Conservation (phyloP, 2,329 filamentous ascomycete species). For the Aschersonia sp. region DNA sequence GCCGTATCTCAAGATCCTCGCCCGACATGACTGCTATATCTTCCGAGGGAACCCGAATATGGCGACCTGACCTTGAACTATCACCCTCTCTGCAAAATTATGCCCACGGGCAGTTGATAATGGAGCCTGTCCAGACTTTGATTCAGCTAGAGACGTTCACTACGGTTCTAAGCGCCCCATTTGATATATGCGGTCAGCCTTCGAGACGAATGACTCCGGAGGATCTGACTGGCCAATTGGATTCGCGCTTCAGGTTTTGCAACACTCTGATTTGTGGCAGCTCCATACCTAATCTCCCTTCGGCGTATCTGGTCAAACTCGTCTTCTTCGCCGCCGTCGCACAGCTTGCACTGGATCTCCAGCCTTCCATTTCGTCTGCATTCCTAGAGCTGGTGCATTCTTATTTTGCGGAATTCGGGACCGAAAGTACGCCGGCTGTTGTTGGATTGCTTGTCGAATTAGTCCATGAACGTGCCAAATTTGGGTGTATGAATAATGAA, state of each 20-base stretch:
- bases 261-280: constrained; percentile 21
- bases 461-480: constrained; percentile 15
- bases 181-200: neutral
- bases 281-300: constrained; percentile 18
- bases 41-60: too few relatives aligned
- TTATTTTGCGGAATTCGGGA: constrained; percentile 17
- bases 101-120: neutral
- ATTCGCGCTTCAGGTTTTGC: constrained; percentile 21
- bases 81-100: neutral
- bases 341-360: constrained; percentile 15
- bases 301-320: constrained; percentile 21
- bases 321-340: constrained; percentile 23
- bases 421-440: constrained; percentile 18
- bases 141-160: constrained; percentile 2
- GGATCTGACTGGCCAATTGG: constrained; percentile 17
- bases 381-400: constrained; percentile 21
- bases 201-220: constrained; percentile 8
- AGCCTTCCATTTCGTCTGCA: constrained; percentile 20
- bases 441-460: constrained; percentile 18
- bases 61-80: too few relatives aligned
- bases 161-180: neutral
- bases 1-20: too few relatives aligned
- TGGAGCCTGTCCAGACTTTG: constrained; percentile 2
- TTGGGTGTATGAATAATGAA: constrained; percentile 14
- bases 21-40: too few relatives aligned